Percentiles rank a stretch among this genome's conserved stretches.
Conservation (phyloP, 495 filamentous ascomycete genomes). For the Xylaria scruposa region DNA sequence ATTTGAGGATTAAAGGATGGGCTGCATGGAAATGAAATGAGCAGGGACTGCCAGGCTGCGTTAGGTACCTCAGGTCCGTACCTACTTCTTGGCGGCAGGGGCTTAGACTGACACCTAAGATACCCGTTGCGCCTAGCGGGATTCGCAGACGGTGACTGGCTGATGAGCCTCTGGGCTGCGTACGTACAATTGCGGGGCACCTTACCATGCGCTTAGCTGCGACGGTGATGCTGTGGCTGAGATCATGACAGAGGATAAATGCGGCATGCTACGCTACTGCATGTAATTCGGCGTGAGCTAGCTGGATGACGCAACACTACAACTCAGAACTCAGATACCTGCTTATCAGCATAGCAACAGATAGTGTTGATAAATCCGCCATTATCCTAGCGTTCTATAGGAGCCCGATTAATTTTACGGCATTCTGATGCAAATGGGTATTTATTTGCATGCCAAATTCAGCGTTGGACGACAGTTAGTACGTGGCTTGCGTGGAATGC, state of each 20-base stretch:
- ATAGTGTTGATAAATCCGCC: not conserved
- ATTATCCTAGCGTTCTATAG: not conserved
- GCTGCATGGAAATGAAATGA: constrained; percentile 15
- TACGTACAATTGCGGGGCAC: constrained; percentile 14
- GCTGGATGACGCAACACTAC: constrained; percentile 1
- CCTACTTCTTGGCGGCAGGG: not conserved
- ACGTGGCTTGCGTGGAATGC: not conserved
- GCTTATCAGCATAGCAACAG: not conserved
- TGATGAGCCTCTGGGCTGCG: not conserved
- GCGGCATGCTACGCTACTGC: constrained; percentile 16
- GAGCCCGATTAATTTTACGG: not conserved
- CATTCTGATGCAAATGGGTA: no score
- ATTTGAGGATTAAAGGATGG: constrained; percentile 15
- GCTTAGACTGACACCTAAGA: constrained; percentile 4
- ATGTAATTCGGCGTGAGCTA: not conserved
- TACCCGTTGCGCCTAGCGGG: not conserved
- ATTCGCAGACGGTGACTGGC: not conserved
- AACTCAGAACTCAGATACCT: not conserved
- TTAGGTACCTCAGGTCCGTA: not conserved
- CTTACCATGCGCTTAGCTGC: not conserved
- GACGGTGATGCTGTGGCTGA: constrained; percentile 14
- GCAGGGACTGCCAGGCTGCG: constrained; percentile 11
- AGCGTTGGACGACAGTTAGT: not conserved
- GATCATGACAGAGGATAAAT: not conserved
- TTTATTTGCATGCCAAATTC: not conserved